Percentiles rank a stretch among this genome's conserved stretches.
Conservation (phyloP, 2,329 filamentous ascomycete genomes). For the Trichothecium sympodiale region DNA sequence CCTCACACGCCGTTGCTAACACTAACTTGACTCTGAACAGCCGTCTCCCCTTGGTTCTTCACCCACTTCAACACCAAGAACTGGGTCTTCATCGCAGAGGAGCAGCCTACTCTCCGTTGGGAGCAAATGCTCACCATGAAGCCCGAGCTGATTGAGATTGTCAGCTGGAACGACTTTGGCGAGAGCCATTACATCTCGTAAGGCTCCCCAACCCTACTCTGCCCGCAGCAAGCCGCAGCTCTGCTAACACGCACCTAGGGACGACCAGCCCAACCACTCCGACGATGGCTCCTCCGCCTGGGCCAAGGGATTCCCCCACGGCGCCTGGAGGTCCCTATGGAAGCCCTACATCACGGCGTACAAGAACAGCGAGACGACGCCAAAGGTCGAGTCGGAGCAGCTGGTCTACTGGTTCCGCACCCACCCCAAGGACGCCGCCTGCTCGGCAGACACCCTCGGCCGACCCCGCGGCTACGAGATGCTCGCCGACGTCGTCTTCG, state of each 20-base stretch:
- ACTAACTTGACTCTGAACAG: slow-evolving; percentile 1
- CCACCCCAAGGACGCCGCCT: slow-evolving; percentile 8
- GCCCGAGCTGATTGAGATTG: slow-evolving; percentile 10
- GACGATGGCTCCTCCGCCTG: slow-evolving; percentile 34
- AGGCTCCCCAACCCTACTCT: not conserved
- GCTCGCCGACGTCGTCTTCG: slow-evolving; percentile 11
- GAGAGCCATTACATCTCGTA: slow-evolving; percentile 13
- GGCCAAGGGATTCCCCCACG: slow-evolving; percentile 33
- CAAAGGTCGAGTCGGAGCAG: slow-evolving; percentile 11
- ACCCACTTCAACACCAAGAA: slow-evolving; percentile 13
- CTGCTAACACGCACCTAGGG: slow-evolving; percentile 4
- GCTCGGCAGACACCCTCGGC: slow-evolving; percentile 9
- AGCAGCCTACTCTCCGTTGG: slow-evolving; percentile 11
- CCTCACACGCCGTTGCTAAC: not conserved
- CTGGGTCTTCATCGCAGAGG: slow-evolving; percentile 12
- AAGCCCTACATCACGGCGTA: slow-evolving; percentile 13
- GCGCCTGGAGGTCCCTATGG: slow-evolving; percentile 10
- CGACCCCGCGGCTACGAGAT: slow-evolving; percentile 9
- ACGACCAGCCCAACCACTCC: slow-evolving; percentile 16
- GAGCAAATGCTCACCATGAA: slow-evolving; percentile 13
- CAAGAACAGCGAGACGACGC: slow-evolving; percentile 8
- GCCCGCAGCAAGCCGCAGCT: no score
- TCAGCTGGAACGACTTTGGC: slow-evolving; percentile 12
- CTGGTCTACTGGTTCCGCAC: slow-evolving; percentile 14
- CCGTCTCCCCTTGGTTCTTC: slow-evolving; percentile 13